Conservation (phyloP, 2,329 filamentous ascomycete genomes). For the Xylaria sp. region DNA sequence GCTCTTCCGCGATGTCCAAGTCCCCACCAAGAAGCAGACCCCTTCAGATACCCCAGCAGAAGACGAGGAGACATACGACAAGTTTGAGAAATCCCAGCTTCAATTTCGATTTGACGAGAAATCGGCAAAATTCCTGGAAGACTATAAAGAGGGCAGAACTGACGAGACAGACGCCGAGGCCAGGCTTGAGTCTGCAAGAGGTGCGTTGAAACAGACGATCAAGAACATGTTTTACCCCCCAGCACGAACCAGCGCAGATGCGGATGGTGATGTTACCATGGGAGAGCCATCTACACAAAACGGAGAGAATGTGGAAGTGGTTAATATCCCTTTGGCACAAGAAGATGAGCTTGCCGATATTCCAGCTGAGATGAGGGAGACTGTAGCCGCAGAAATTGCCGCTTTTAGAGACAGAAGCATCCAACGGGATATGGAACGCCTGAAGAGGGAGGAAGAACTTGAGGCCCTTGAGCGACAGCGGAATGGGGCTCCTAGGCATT, state of each 20-base stretch:
- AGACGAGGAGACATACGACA: constrained; percentile 54
- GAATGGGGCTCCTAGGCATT: constrained; percentile 67
- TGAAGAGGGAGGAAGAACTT: constrained; percentile 88
- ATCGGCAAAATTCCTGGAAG: constrained; percentile 83
- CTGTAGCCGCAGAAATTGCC: constrained; percentile 90
- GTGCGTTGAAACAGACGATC: constrained; percentile 70
- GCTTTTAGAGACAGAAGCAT: constrained; percentile 93
- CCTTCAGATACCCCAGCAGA: constrained; percentile 50
- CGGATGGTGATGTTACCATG: constrained; percentile 73
- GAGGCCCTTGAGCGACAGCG: constrained; percentile 83
- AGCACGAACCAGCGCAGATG: constrained; percentile 58
- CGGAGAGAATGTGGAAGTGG: constrained; percentile 76
- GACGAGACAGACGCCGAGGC: constrained; percentile 69
- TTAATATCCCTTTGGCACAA: constrained; percentile 83
- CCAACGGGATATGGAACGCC: constrained; percentile 83
- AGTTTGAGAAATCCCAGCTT: constrained; percentile 72
- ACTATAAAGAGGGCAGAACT: constrained; percentile 71
- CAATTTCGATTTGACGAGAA: constrained; percentile 80
- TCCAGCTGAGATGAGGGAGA: constrained; percentile 93
- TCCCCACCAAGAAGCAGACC: constrained; percentile 78
- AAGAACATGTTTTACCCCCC: constrained; percentile 74
- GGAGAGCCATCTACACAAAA: constrained; percentile 60
- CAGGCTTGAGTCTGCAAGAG: constrained; percentile 71
- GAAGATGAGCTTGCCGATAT: constrained; percentile 97
- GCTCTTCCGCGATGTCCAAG: constrained; percentile 78